phyloP scores from a whole-genome alignment of 768 basidiomycete species.

The Austroboletus festivus region DNA sequence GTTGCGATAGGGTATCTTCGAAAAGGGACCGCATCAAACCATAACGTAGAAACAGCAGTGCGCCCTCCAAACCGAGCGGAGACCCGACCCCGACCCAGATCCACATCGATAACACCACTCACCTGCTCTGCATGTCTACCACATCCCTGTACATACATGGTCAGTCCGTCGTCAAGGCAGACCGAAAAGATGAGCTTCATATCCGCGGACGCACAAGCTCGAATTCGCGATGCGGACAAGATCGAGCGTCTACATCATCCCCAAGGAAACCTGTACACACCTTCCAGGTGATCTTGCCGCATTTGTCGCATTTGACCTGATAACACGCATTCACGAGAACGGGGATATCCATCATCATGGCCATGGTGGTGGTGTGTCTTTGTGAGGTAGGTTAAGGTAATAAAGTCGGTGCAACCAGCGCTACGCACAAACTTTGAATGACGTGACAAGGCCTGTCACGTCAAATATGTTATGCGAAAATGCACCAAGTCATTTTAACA shows the following conservation, averaged over 20 bases:
- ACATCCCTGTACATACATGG: constrained; percentile 53
- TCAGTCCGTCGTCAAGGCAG: constrained; percentile 6
- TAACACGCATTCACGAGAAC: constrained; percentile 53
- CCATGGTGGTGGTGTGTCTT: constrained; percentile 24
- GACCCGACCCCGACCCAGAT: constrained; percentile 16
- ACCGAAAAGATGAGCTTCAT: constrained; percentile 14
- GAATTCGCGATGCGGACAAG: too few species aligned
- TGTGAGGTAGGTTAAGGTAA: constrained; percentile 33
- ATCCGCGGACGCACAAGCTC: constrained; percentile 14
- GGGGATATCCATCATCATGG: constrained; percentile 13
- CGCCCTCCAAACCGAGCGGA: constrained; percentile 9
- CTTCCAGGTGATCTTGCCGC: constrained; percentile 70
- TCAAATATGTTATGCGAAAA: too few species aligned
- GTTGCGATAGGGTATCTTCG: constrained; percentile 32
- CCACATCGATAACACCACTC: constrained; percentile 30
- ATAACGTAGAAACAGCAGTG: constrained; percentile 19
- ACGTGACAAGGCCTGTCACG: constrained; percentile 16
- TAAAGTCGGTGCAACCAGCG: constrained; percentile 25
- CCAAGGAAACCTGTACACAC: constrained; percentile 41
- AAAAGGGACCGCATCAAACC: constrained; percentile 37
- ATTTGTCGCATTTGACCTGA: constrained; percentile 54
- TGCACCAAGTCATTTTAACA: background rate
- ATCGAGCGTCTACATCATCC: constrained; percentile 5
- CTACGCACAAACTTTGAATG: constrained; percentile 18
- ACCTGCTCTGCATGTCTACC: constrained; percentile 64